phyloP scores from a whole-genome alignment of 148 eudicot genomes.

The Chenopodium berlandieri region DNA sequence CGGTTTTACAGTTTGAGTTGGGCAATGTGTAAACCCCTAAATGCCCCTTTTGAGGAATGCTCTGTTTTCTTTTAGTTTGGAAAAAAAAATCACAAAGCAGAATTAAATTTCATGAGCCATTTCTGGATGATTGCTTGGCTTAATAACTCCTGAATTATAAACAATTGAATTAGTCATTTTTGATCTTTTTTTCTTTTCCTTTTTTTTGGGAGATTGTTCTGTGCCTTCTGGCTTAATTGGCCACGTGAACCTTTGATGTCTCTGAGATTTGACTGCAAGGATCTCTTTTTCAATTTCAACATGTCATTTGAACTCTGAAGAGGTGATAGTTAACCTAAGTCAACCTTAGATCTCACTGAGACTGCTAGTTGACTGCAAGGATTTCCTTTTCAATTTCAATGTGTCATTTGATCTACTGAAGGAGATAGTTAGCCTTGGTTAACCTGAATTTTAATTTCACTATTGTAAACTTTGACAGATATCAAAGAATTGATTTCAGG shows the following conservation, averaged over 20 bases:
- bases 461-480: conserved; percentile 44
- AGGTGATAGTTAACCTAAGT: background rate
- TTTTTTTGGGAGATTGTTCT: background rate
- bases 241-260: background rate
- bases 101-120: background rate
- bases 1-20: background rate
- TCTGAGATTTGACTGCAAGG: background rate
- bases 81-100: background rate
- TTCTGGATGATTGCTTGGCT: background rate
- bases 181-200: background rate
- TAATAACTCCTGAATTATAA: background rate
- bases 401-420: background rate
- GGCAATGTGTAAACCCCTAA: background rate
- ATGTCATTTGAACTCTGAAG: background rate
- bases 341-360: background rate
- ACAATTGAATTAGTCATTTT: background rate
- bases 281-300: background rate
- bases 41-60: background rate
- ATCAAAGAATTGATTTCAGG: conserved; percentile 85
- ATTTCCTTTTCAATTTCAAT: background rate
- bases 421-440: background rate
- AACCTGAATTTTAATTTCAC: conserved; percentile 1
- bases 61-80: background rate
- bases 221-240: background rate
- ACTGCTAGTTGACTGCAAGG: conserved; percentile 1